Evolutionary conservation across 805 yeast genomes (phyloP), one percentile per base, ranked within the genome.

Genomic region (Lachancea quebecensis): DNA sequence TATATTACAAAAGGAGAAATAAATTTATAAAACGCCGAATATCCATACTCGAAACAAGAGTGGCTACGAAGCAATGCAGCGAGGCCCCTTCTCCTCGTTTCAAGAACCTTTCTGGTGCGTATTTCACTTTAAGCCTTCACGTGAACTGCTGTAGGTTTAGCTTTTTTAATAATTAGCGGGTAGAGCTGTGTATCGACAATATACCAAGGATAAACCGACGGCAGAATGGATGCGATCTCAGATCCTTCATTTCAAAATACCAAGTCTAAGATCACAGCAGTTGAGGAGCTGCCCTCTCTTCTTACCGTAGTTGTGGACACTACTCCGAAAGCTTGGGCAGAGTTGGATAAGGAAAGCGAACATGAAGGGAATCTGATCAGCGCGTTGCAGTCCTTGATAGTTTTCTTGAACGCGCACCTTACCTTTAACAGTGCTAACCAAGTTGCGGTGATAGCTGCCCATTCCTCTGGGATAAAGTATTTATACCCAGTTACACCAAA

Each of bases 331-430:
- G 64, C 60, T 44, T 68, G 67, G 74, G 58, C 73, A 38, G 70
- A 69, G 48, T 62, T 56, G 50, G 50, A 59, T 54, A 32, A 58
- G 49, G 55, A 60, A 42, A 52, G 57, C 31, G 45, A 57, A 43
- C 54, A 58, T 48, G 46, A 66, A 38, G 58, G 74, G n/a, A 58
- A 78, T 36, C 63, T 87, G 17, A 72, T 75, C 49, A 79, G 80
- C 36, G 79, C 83, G 7, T 63, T 84, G 6, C 75, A 83, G 50
- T 70, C 90, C 2, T 58, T 90, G 8, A 64, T 88, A 29, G 88
- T 93, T 18, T 81, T 84, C 56, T 62, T 90, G 42, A 93, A 93
- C 62, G 89, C 95, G 1, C 99, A 93, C 62, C 62, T 93, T 39
- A 82, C 98, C 0, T 71, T 87, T 41, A 86, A 86, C 63, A 85